phyloP scores from a whole-genome alignment of 495 filamentous ascomycete genomes.

The Trichoderma reesei region DNA sequence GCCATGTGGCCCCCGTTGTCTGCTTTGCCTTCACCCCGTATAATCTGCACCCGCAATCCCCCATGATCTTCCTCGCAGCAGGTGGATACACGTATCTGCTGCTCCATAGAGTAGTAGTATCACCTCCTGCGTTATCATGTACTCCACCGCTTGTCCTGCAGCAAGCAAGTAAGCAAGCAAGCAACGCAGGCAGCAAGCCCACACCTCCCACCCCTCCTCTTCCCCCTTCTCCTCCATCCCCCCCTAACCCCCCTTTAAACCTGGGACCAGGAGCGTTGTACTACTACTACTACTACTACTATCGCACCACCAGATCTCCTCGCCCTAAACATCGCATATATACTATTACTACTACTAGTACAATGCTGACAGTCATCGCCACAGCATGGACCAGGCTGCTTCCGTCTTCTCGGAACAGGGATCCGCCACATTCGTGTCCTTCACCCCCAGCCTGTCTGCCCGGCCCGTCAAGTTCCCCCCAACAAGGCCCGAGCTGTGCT shows the following conservation, averaged over 20 bases:
- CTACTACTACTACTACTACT: too few species aligned
- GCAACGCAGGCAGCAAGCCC: background rate
- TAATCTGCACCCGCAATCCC: background rate
- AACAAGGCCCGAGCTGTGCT: conserved; percentile 71
- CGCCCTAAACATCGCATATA: too few species aligned
- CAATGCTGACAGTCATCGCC: conserved; percentile 14
- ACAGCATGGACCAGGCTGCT: conserved; percentile 92
- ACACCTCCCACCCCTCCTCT: background rate
- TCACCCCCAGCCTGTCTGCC: conserved; percentile 68
- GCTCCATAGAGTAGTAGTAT: background rate
- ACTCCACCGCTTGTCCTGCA: background rate
- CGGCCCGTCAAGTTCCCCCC: conserved; percentile 76
- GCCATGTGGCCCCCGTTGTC: background rate
- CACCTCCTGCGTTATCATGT: too few species aligned
- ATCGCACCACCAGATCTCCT: too few species aligned
- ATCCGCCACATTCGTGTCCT: conserved; percentile 81
- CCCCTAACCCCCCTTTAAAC: too few species aligned
- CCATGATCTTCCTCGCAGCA: conserved; percentile 4
- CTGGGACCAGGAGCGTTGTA: too few species aligned
- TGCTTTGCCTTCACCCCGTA: background rate
- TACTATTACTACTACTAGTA: background rate
- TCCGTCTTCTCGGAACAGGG: conserved; percentile 84
- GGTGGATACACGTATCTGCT: background rate
- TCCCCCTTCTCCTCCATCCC: background rate
- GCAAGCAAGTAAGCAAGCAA: too few species aligned